phyloP scores from a whole-genome alignment of 202 grass and related monocot species.

The Zizania palustris region DNA sequence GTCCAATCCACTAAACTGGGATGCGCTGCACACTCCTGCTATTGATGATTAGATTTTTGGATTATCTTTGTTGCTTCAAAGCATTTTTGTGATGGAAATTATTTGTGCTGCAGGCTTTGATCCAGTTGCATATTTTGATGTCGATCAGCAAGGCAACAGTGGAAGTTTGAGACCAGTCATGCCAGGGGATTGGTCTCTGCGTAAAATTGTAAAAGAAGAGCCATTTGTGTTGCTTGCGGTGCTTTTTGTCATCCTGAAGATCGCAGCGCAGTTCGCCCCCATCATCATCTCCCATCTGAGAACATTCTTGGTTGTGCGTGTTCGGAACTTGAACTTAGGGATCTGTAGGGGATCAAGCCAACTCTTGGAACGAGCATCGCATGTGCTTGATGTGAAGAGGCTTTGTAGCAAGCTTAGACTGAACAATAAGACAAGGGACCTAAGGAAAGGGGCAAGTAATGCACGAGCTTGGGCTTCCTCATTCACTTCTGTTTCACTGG shows the following conservation, averaged over 20 bases:
- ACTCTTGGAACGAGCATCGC: conserved; percentile 58
- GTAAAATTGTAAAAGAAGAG: conserved; percentile 58
- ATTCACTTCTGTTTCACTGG: conserved; percentile 87
- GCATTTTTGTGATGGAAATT: conserved; percentile 17
- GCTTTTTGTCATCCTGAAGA: conserved; percentile 71
- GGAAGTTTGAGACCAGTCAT: conserved; percentile 40
- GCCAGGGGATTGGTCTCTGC: conserved; percentile 44
- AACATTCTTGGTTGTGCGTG: conserved; percentile 65
- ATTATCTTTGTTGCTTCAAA: conserved; percentile 12
- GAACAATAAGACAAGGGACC: conserved; percentile 67
- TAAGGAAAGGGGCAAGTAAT: conserved; percentile 78
- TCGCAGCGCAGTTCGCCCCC: conserved; percentile 47
- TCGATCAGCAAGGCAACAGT: conserved; percentile 47
- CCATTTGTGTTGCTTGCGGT: conserved; percentile 59
- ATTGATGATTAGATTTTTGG: conserved; percentile 9
- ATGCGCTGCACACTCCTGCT: conserved; percentile 5
- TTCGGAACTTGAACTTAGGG: conserved; percentile 61
- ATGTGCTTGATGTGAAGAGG: conserved; percentile 76
- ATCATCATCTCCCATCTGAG: conserved; percentile 54
- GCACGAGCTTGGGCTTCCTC: conserved; percentile 93
- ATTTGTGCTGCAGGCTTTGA: conserved; percentile 65
- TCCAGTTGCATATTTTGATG: conserved; percentile 64
- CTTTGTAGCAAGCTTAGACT: conserved; percentile 79
- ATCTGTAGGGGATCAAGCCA: conserved; percentile 65
- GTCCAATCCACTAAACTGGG: conserved; percentile 13